phyloP scores from a whole-genome alignment of 345 rosid genomes.

The Laguncularia racemosa region DNA sequence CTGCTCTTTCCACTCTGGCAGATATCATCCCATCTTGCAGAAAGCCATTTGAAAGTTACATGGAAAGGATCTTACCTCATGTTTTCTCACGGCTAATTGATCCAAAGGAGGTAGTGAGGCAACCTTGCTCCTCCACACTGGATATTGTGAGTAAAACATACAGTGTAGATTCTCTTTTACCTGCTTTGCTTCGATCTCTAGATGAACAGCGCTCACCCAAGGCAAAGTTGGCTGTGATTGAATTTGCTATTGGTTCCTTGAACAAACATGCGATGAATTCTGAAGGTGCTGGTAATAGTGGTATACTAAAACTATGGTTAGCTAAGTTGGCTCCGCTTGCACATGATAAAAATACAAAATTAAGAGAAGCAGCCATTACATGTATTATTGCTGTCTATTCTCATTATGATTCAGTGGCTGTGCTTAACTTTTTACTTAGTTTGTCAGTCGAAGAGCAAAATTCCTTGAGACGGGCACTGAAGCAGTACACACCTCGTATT shows the following conservation, averaged over 20 bases:
- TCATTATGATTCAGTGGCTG: slow-evolving; percentile 79
- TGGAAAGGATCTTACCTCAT: slow-evolving; percentile 96
- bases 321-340: slow-evolving; percentile 80
- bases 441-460: slow-evolving; percentile 96
- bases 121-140: slow-evolving; percentile 85
- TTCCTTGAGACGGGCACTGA: slow-evolving; percentile 85
- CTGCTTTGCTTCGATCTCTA: slow-evolving; percentile 91
- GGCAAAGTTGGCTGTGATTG: slow-evolving; percentile 98
- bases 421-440: slow-evolving; percentile 88
- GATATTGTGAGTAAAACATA: slow-evolving; percentile 92
- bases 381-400: slow-evolving; percentile 92
- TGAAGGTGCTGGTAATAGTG: slow-evolving; percentile 76
- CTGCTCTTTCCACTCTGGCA: slow-evolving; percentile 92
- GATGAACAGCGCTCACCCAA: slow-evolving; percentile 98
- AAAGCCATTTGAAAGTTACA: slow-evolving; percentile 94
- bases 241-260: slow-evolving; percentile 82
- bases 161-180: slow-evolving; percentile 81
- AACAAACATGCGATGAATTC: slow-evolving; percentile 72
- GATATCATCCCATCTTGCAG: slow-evolving; percentile 93
- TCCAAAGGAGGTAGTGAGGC: slow-evolving; percentile 97
- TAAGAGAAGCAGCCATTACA: slow-evolving; percentile 86
- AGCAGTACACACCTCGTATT: slow-evolving; percentile 91
- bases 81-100: slow-evolving; percentile 94
- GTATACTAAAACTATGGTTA: slow-evolving; percentile 92
- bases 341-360: slow-evolving; percentile 88